These are phyloP conservation scores for Dissoconium aciculare DNA, from an alignment of 2,329 filamentous ascomycete genomes.

Conservation along the genomic window DNA sequence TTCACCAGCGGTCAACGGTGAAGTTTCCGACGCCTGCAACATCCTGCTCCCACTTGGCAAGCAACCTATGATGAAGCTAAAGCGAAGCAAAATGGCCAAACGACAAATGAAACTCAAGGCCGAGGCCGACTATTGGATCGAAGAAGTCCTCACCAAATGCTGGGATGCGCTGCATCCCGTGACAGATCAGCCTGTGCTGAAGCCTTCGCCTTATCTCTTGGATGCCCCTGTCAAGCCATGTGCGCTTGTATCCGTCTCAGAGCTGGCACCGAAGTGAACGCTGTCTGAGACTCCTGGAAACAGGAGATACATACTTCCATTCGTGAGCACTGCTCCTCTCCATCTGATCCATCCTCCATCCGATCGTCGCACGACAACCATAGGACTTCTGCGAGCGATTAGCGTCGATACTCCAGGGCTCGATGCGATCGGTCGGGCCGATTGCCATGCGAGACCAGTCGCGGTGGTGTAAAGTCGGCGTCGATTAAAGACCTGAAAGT, in stretches of 20 bases:
- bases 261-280: slow-evolving; percentile 14
- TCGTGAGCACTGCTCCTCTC: too few species aligned
- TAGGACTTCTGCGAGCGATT: too few species aligned
- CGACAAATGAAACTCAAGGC: slow-evolving; percentile 30
- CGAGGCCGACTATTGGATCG: slow-evolving; percentile 31
- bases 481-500: too few species aligned
- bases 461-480: too few species aligned
- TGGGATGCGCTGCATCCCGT: slow-evolving; percentile 24
- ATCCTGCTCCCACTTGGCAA: slow-evolving; percentile 15
- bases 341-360: too few species aligned
- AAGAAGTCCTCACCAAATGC: slow-evolving; percentile 29
- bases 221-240: slow-evolving; percentile 13
- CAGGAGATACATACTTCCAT: too few species aligned
- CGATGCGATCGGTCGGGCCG: too few species aligned
- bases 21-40: slow-evolving; percentile 10
- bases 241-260: slow-evolving; percentile 11
- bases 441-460: too few species aligned
- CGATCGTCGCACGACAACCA: too few species aligned
- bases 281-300: too few species aligned
- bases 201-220: slow-evolving; percentile 10
- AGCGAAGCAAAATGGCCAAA: slow-evolving; percentile 31
- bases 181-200: slow-evolving; percentile 1
- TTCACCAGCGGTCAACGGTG: slow-evolving; percentile 9
- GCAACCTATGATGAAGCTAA: slow-evolving; percentile 22
- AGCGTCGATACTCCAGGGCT: too few species aligned